Evolutionary conservation across 1,139 yeast species (phyloP), one percentile per base, ranked within the genome.

Genomic region (Saccharomyces hybrid): DNA sequence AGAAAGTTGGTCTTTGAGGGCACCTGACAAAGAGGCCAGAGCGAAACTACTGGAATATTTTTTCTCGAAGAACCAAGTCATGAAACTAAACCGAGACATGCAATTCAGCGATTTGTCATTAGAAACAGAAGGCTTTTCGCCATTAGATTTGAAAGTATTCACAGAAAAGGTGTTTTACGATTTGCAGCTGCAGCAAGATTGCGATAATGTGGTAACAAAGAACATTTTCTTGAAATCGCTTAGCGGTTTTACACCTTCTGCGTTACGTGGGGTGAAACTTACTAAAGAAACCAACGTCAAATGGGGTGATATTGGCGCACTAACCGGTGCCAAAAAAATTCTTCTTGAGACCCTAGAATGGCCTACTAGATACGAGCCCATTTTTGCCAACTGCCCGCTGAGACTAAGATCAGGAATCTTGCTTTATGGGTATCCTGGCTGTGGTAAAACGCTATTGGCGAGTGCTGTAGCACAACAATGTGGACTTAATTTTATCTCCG

Each of bases 291-390:
- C 84, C 0, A 67, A 67, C 11, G 82, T 84, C 0, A 79, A 79
- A 48, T 93, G 99, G 99, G 64, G 77, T 1, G 96, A 90, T 61
- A 89, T 93, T 62, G 99, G 98, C 6, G 99, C 97, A 0, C 74
- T 93, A 50, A 73, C 73, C 28, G 86, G 83, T 20, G 95, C 96
- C 1, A 93, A 91, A 65, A 76, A 78, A 9, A 76, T 88, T 0
- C 72, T 93, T 26, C 71, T 90, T 51, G 98, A 93, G 67, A 93
- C 98, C 0, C 72, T 93, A 44, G 98, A 93, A 68, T 91, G 98
- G 98, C 99, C 99, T 1, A 89, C 97, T 0, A 87, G 84, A 64
- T 93, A 91, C 67, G 96, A 97, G 0, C 97, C 98, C 2, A 88
- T 93, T 30, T 93, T 93, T 70, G 85, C 87, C 16, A 83, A 82